Evolutionary conservation across 2,329 filamentous ascomycete species (phyloP), one percentile per base, ranked within the genome.

Genomic region (Septoria linicola): DNA sequence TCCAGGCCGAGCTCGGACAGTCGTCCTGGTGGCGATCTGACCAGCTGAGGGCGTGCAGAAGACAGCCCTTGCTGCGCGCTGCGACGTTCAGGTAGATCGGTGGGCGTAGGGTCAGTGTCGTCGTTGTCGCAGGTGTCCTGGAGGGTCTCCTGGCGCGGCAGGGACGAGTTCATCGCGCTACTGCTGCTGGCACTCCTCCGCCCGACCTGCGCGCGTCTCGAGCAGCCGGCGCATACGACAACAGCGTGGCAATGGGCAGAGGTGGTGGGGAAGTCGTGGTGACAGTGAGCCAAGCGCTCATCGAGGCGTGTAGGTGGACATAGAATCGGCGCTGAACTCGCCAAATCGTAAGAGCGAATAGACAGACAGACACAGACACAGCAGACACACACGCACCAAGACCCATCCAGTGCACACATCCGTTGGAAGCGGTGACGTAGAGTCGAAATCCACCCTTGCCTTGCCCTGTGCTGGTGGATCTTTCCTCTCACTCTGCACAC

Each of bases 131-230:
- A 54, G 43, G 57, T 51, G 36, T 55, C 51, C 40, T 49, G 49
- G 45, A 35, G 21, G 37, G 40, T 53, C 31, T 57, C 53, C 40
- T 49, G 41, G 25, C 50, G 41, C 40, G 53, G 48, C 44, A 41
- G 39, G 37, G 53, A 51, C 55, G 55, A 53, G 42, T 54, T 60
- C 58, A 60, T 60, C 53, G 55, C 58, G 37, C 44, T 47, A 10
- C 23, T 27, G 23, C 23, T 10, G 23, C 23, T 27, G 44, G 35
- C 44, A 14, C 44, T 36, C 23, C 35, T 39, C 35, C 30, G 44
- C 44, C 44, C 34, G 16, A 13, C 34, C 23, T 47, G 20, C 32
- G 44, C 44, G 35, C 44, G 34, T 39, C 35, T 21, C 16, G 14
- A 37, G 21, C 44, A 39, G 37, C 32, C 34, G 40, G 44, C 44